These are phyloP conservation scores for Anacardium occidentale DNA, from an alignment of 345 rosid genomes.

Conservation along the genomic window DNA sequence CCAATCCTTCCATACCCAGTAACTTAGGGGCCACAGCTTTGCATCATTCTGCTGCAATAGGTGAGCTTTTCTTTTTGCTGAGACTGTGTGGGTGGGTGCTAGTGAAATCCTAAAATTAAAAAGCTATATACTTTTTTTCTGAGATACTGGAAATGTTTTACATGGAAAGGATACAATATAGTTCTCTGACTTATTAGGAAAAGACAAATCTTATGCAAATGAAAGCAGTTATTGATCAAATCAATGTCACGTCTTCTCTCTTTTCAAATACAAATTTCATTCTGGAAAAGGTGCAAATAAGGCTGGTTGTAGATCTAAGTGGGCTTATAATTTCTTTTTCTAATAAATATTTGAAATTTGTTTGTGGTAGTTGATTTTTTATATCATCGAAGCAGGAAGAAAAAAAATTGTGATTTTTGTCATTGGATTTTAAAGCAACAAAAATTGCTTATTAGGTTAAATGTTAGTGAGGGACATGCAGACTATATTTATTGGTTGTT, in stretches of 20 bases:
- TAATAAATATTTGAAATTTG: not conserved
- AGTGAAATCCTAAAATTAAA: constrained; percentile 1
- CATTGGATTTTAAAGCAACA: not conserved
- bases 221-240: not conserved
- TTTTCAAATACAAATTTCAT: not conserved
- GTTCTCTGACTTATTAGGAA: not conserved
- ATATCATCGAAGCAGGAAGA: not conserved
- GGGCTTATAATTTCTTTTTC: not conserved
- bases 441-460: not conserved
- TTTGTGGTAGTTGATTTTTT: not conserved
- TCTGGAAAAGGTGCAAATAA: not conserved
- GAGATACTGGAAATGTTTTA: not conserved
- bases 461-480: not conserved
- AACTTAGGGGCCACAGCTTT: constrained; percentile 82
- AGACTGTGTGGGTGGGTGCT: not conserved
- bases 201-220: not conserved
- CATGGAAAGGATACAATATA: not conserved
- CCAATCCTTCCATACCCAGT: constrained; percentile 68
- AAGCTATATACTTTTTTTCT: not conserved
- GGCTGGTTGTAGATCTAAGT: not conserved
- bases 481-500: not conserved
- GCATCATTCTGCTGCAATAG: constrained; percentile 89
- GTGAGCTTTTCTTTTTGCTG: constrained; percentile 30
- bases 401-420: not conserved
- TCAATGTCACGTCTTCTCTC: not conserved